Evolutionary conservation across 139 green algal genomes (phyloP).

Genomic region (Chlorella sp.): DNA sequence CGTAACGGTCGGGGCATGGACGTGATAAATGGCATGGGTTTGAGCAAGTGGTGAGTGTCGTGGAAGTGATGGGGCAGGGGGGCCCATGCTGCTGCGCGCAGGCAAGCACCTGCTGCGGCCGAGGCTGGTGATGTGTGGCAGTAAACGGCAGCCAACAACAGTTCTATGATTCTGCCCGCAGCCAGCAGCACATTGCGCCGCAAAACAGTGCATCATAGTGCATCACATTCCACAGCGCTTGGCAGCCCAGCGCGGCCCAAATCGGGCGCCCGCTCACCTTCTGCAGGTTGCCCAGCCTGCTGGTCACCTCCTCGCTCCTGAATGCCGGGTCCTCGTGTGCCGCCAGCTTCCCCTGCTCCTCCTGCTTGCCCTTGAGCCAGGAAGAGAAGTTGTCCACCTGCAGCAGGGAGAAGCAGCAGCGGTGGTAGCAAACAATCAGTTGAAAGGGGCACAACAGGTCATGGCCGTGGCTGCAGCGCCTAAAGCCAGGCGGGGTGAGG

Average conservation of each 20-base stretch:
- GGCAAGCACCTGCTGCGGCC: background rate
- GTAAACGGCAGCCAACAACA: background rate
- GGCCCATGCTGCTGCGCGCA: background rate
- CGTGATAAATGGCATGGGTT: no score
- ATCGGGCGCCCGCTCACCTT: slow-evolving; percentile 29
- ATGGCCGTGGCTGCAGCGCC: no score
- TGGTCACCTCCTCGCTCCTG: slow-evolving; percentile 46
- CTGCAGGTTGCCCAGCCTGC: slow-evolving; percentile 47
- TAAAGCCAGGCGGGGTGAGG: no score
- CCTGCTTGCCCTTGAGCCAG: slow-evolving; percentile 73
- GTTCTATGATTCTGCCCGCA: background rate
- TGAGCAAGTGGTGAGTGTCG: background rate
- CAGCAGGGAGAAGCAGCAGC: background rate
- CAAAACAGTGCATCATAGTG: no score
- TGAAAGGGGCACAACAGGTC: no score
- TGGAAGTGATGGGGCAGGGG: background rate
- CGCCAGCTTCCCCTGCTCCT: slow-evolving; percentile 66
- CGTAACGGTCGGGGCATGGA: background rate
- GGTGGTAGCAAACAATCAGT: no score
- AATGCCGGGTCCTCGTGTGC: slow-evolving; percentile 76
- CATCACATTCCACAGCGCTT: background rate
- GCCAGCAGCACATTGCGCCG: background rate
- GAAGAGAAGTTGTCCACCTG: slow-evolving; percentile 64
- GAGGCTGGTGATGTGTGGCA: background rate
- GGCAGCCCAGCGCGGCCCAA: background rate